These are phyloP conservation scores for Verticillium nubilum DNA, from an alignment of 2,329 filamentous ascomycete species.

Conservation along the genomic window DNA sequence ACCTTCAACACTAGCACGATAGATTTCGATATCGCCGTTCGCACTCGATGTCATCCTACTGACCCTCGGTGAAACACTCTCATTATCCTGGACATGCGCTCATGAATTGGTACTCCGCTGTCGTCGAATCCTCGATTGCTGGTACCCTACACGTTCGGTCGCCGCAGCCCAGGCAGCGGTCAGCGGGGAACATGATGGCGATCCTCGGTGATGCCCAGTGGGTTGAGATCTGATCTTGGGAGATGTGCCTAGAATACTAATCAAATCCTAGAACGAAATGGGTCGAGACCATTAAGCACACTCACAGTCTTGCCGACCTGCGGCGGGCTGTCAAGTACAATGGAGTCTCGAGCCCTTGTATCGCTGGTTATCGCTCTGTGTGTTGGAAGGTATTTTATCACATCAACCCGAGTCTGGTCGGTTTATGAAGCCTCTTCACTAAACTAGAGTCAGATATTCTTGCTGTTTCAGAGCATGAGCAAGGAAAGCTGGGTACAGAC, in stretches of 20 bases:
- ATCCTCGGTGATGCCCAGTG: background rate
- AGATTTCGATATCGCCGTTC: background rate
- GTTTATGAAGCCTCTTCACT: constrained; percentile 6
- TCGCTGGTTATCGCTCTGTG: constrained; percentile 72
- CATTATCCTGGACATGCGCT: background rate
- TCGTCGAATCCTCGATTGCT: background rate
- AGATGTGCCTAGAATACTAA: background rate
- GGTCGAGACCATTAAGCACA: constrained; percentile 56
- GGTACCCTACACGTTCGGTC: background rate
- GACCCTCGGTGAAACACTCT: background rate
- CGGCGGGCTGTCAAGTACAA: constrained; percentile 59
- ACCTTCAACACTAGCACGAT: background rate
- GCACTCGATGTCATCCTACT: background rate
- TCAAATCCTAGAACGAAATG: constrained; percentile 53
- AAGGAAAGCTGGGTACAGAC: constrained; percentile 62
- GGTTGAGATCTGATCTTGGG: background rate
- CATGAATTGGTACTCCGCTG: background rate
- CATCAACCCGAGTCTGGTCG: background rate
- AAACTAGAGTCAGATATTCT: constrained; percentile 56
- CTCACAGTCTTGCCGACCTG: constrained; percentile 54
- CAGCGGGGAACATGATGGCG: background rate
- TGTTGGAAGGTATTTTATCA: constrained; percentile 97
- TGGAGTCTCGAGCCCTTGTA: constrained; percentile 56
- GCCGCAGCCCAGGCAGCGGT: background rate
- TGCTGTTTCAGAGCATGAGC: constrained; percentile 67